Conservation (phyloP, 2,329 filamentous ascomycete genomes). For the Phialophora macrospora region DNA sequence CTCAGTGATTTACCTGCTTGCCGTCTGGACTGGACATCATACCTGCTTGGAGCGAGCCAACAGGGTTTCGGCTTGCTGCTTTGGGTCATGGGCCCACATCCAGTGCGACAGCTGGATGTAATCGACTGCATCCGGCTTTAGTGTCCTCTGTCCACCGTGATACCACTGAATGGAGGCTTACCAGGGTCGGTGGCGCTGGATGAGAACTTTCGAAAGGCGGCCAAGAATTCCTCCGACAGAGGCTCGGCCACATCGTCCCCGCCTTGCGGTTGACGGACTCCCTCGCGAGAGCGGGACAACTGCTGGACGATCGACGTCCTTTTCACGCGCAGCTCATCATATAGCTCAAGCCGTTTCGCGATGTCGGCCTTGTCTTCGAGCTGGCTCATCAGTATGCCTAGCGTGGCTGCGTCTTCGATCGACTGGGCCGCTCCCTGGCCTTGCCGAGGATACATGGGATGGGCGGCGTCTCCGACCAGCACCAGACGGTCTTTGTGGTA, state of each 20-base stretch:
- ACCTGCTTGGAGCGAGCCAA: neutral
- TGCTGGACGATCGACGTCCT: constrained; percentile 10
- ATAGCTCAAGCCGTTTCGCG: constrained; percentile 10
- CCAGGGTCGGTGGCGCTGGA: neutral
- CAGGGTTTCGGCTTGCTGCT: neutral
- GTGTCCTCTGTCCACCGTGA: neutral
- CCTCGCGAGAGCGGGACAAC: constrained; percentile 5
- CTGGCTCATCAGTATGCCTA: constrained; percentile 11
- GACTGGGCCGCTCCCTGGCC: constrained; percentile 46
- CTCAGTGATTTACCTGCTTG: neutral
- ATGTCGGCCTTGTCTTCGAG: constrained; percentile 7
- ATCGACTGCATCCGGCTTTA: neutral
- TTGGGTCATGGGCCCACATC: neutral
- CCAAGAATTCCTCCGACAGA: neutral
- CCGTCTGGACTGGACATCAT: neutral
- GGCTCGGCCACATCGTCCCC: neutral
- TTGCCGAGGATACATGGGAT: constrained; percentile 44
- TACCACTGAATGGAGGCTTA: neutral
- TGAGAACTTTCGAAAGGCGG: neutral
- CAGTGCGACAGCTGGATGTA: neutral
- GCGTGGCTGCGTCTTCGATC: constrained; percentile 45
- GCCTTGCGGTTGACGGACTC: neutral
- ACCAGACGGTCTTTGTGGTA: constrained; percentile 54
- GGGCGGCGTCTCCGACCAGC: constrained; percentile 43
- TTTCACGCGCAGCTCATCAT: constrained; percentile 13